These are phyloP conservation scores for Liriodendron chinense DNA, from an alignment of 164 flowering plant species.

Conservation along the genomic window DNA sequence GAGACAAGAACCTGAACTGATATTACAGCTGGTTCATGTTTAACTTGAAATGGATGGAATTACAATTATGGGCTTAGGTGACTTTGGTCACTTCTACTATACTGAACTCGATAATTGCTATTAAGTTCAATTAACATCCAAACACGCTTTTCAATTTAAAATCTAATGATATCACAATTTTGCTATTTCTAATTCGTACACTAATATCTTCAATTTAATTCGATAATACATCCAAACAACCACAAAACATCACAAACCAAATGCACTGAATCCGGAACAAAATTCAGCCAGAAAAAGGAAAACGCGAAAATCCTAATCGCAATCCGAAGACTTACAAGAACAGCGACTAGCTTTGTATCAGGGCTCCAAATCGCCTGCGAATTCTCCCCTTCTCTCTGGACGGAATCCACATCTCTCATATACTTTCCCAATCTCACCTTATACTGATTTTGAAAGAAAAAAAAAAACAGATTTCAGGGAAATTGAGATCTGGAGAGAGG, in stretches of 20 bases:
- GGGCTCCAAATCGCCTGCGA: constrained; percentile 89
- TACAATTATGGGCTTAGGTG: too few species aligned
- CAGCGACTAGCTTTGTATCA: constrained; percentile 73
- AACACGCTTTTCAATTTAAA: not conserved
- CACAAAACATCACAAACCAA: not conserved
- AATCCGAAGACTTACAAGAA: constrained; percentile 55
- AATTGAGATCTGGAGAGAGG: not conserved
- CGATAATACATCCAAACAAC: not conserved
- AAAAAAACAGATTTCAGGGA: constrained; percentile 1
- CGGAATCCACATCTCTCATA: constrained; percentile 66
- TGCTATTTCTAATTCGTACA: not conserved
- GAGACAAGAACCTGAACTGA: too few species aligned
- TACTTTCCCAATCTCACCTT: constrained; percentile 88
- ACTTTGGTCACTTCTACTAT: not conserved
- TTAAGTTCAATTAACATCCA: not conserved
- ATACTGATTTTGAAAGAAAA: constrained; percentile 46
- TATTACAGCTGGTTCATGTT: too few species aligned
- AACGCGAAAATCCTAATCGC: not conserved
- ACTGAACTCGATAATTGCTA: not conserved
- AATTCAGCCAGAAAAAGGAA: not conserved
- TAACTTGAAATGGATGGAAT: too few species aligned
- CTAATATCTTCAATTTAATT: not conserved
- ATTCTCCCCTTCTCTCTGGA: constrained; percentile 86
- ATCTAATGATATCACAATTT: too few species aligned
- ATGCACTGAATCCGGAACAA: not conserved